Evolutionary conservation across 768 basidiomycete genomes (phyloP), one percentile per base, ranked within the genome.

Genomic region (Pleurotus tuoliensis): DNA sequence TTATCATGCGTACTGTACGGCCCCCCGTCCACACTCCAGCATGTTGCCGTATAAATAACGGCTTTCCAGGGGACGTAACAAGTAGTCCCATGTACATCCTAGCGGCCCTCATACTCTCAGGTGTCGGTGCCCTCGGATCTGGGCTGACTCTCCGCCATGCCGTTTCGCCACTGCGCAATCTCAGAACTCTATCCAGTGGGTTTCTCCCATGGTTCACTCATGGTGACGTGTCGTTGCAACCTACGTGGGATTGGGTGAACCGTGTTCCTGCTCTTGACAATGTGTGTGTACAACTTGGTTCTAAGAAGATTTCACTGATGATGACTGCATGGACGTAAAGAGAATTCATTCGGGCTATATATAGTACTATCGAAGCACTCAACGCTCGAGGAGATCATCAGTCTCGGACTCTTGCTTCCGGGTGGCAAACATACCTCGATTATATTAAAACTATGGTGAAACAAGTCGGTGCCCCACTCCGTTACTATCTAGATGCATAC

Each of bases 261-360:
- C 61, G 64, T 2, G 64, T 66, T 22, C 64, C 64, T 9, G 64
- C 63, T 20, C 59, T 66, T 4, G 64, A 66, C 56, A 66, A 66
- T 39, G 64, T 63, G 39, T 53, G 37, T 13, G 41, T 25, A 5
- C 41, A n/a, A 16, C 8, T 51, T 22, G 5, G 11, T 20, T 13
- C 46, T 25, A 16, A 16, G n/a, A 50, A 34, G 48, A n/a, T 34
- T 16, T 50, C 22, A 15, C 11, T 34, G 18, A 15, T 27, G 30
- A 15, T 34, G 25, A 30, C 38, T 22, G 15, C 30, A 30, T 16
- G n/a, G 16, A n/a, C 8, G 20, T 53, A 24, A 37, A 53, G 51
- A 15, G 64, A 66, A 52, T 61, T 64, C 44, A 63, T 66, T 9
- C 64, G 64, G 64, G 64, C 59, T 11, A 64, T 66, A 37, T 66